Conservation (phyloP, 148 eudicot genomes). For the Amaranthus cruentus region DNA sequence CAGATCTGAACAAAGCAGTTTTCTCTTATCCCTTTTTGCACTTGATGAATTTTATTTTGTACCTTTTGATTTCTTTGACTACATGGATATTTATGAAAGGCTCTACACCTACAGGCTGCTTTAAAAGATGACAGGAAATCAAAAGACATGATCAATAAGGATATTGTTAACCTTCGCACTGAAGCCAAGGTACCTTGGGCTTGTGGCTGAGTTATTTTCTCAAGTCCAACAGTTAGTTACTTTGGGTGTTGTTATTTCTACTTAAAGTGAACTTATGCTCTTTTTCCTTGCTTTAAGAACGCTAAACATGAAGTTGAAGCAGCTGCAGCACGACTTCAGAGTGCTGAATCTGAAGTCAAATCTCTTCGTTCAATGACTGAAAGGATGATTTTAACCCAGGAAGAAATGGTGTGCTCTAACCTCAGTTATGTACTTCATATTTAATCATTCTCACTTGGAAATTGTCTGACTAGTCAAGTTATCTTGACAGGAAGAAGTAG, state of each 20-base stretch:
- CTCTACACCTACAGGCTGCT: constrained; percentile 53
- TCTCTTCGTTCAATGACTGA: constrained; percentile 74
- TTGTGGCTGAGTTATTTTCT: background rate
- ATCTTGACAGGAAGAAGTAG: constrained; percentile 78
- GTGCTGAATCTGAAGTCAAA: constrained; percentile 66
- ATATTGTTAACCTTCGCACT: constrained; percentile 50
- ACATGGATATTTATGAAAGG: background rate
- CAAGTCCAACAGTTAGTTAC: background rate
- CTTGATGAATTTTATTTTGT: background rate
- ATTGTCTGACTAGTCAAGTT: constrained; percentile 15
- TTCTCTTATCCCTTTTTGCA: too few relatives aligned
- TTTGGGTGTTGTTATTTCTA: constrained; percentile 16
- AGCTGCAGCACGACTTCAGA: constrained; percentile 56
- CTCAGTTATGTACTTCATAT: background rate
- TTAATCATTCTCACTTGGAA: constrained; percentile 8
- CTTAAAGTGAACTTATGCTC: constrained; percentile 15
- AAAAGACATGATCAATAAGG: constrained; percentile 51
- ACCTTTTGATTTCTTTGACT: background rate
- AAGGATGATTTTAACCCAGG: constrained; percentile 78
- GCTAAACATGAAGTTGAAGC: constrained; percentile 57
- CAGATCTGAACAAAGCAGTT: too few relatives aligned
- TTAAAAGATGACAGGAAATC: constrained; percentile 71
- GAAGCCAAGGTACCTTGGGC: constrained; percentile 50
- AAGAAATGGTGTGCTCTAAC: constrained; percentile 62
- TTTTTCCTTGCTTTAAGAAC: constrained; percentile 33